Evolutionary conservation across 768 basidiomycete species (phyloP), one percentile per base, ranked within the genome.

Genomic region (Glaciozyma martinii): DNA sequence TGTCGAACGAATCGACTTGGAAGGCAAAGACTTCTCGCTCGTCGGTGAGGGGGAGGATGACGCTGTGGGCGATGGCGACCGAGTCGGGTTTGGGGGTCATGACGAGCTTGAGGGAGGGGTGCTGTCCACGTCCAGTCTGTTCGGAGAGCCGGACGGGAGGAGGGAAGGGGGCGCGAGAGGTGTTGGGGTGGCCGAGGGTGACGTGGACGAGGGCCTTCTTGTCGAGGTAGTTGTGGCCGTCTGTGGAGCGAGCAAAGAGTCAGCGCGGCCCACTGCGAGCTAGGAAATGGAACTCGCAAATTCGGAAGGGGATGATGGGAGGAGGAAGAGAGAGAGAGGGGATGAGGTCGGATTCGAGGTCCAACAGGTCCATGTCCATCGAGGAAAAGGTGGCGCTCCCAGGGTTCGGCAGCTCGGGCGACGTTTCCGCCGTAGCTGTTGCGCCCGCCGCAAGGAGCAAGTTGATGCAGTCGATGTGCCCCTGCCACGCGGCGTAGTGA

Each of bases 401-500:
- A 12, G 53, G 54, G 21, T 27, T 13, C n/a, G 44, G 18, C 21
- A 61, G 47, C 33, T 50, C 42, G n/a, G 54, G 29, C 2, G 44
- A 43, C n/a, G 44, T 46, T 19, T 50, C 47, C 0, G 46, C 60
- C 43, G 56, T 59, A 3, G 29, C 29, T 13, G 70, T 66, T 37
- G 71, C 59, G 1, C 71, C 66, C 0, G 81, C 80, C 1, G 57
- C 77, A 54, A 89, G 78, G 21, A 94, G 81, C 5, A 83, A 75
- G 32, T 80, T 78, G 57, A 89, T 82, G 69, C 85, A 89, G 25
- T 78, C 77, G 59, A 85, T 82, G 74, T 92, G 88, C 3, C 91
- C 94, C 73, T 90, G 90, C 92, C 94, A 99, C 6, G 90, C 92
- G 1, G 94, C 92, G 74, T 97, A 97, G 78, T 95, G 91, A 50